phyloP scores from a whole-genome alignment of 441 rosid species.

The Croton setiger region DNA sequence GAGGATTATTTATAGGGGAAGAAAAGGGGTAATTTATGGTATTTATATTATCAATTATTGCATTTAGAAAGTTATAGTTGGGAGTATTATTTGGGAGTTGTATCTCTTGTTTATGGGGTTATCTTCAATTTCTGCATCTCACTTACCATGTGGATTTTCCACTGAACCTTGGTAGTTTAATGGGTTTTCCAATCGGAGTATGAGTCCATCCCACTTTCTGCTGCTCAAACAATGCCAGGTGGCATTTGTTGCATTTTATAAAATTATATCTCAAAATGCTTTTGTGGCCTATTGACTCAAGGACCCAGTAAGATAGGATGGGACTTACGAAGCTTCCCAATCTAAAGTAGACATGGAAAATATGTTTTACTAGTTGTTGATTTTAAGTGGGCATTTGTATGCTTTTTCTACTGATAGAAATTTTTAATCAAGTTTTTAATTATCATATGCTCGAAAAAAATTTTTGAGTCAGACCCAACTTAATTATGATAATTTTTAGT shows the following conservation, averaged over 20 bases:
- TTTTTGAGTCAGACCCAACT: slow-evolving; percentile 39
- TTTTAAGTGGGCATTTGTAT: slow-evolving; percentile 17
- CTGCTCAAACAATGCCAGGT: slow-evolving; percentile 32
- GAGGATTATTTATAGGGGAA: slow-evolving; percentile 43
- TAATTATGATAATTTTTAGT: slow-evolving; percentile 7
- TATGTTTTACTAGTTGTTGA: slow-evolving; percentile 6
- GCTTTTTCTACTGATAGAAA: neutral
- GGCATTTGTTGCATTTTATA: slow-evolving; percentile 28
- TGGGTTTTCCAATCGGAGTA: slow-evolving; percentile 33
- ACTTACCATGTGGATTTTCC: slow-evolving; percentile 31
- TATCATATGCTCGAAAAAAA: slow-evolving; percentile 16
- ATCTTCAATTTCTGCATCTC: slow-evolving; percentile 16
- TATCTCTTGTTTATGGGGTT: slow-evolving; percentile 24
- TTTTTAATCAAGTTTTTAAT: slow-evolving; percentile 6
- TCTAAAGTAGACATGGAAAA: slow-evolving; percentile 10
- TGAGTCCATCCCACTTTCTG: slow-evolving; percentile 44
- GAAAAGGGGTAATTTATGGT: slow-evolving; percentile 24
- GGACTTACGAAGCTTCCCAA: slow-evolving; percentile 36
- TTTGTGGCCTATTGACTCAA: slow-evolving; percentile 42
- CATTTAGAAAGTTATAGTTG: slow-evolving; percentile 25
- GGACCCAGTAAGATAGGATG: slow-evolving; percentile 44
- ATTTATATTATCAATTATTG: slow-evolving; percentile 19
- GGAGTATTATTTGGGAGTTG: slow-evolving; percentile 36
- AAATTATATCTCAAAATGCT: slow-evolving; percentile 33
- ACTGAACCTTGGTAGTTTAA: slow-evolving; percentile 30